Conservation (phyloP, 495 filamentous ascomycete genomes). For the Lindgomyces ingoldianus region DNA sequence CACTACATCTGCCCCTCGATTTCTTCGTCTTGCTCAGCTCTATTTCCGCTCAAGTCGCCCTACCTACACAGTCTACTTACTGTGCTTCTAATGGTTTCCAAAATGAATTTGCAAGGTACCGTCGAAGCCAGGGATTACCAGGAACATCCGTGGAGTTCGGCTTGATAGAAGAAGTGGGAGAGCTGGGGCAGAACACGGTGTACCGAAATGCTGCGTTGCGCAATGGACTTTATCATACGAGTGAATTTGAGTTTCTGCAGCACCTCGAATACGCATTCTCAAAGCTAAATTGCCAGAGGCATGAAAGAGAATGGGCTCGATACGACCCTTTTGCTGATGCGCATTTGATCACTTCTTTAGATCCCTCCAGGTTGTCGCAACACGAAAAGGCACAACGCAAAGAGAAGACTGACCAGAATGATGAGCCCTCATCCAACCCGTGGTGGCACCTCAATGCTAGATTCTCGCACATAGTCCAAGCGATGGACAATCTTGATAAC, state of each 20-base stretch:
- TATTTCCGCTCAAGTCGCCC: background rate
- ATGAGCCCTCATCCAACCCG: too few relatives aligned
- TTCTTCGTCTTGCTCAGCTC: background rate
- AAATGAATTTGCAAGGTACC: background rate
- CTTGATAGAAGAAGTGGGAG: background rate
- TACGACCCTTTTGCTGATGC: too few relatives aligned
- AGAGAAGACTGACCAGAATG: too few relatives aligned
- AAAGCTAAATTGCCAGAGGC: too few relatives aligned
- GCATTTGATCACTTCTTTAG: too few relatives aligned
- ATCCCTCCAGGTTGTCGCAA: too few relatives aligned
- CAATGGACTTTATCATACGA: background rate
- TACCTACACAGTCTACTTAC: background rate
- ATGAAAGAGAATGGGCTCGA: too few relatives aligned
- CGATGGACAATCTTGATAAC: too few relatives aligned
- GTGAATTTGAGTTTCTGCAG: background rate
- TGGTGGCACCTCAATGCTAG: too few relatives aligned
- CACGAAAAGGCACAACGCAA: too few relatives aligned
- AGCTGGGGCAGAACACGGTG: background rate
- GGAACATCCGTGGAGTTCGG: background rate
- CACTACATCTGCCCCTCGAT: background rate
- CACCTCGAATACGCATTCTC: too few relatives aligned
- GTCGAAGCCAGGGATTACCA: background rate
- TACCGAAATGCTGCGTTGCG: background rate
- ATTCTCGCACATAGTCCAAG: too few relatives aligned
- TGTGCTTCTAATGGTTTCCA: background rate